Conservation (phyloP, 169 alveolate genomes). For the Ichthyophthirius multifiliis region DNA sequence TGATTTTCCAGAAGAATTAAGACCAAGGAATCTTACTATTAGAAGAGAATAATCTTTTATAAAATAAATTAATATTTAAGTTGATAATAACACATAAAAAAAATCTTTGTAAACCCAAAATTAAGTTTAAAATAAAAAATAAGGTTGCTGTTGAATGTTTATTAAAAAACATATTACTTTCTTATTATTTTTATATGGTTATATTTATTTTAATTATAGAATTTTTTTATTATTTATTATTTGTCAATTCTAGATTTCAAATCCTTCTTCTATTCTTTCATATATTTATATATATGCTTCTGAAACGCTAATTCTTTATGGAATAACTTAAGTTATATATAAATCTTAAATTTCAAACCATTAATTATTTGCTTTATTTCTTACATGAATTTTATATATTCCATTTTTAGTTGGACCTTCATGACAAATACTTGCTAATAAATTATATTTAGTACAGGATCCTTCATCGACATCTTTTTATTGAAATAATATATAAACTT, state of each 20-base stretch:
- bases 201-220: too few species aligned
- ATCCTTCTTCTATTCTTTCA: slow-evolving; percentile 21
- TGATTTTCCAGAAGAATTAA: not conserved
- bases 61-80: too few species aligned
- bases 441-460: slow-evolving; percentile 85
- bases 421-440: slow-evolving; percentile 94
- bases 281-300: slow-evolving; percentile 42
- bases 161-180: too few species aligned
- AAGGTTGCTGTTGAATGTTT: too few species aligned
- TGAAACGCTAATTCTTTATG: slow-evolving; percentile 30
- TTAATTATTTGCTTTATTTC: slow-evolving; percentile 19
- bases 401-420: slow-evolving; percentile 95
- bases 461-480: slow-evolving; percentile 13
- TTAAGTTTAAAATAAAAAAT: too few species aligned
- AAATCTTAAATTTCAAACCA: slow-evolving; percentile 43
- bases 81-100: too few species aligned
- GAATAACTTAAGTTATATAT: slow-evolving; percentile 23
- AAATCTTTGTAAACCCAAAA: too few species aligned
- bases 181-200: too few species aligned
- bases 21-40: not conserved
- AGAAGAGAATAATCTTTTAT: not conserved
- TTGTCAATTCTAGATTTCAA: too few species aligned
- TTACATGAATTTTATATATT: slow-evolving; percentile 89
- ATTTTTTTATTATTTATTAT: too few species aligned
- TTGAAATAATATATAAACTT: not conserved